phyloP scores from a whole-genome alignment of 257 asterid species.

The Petunia axillaris region DNA sequence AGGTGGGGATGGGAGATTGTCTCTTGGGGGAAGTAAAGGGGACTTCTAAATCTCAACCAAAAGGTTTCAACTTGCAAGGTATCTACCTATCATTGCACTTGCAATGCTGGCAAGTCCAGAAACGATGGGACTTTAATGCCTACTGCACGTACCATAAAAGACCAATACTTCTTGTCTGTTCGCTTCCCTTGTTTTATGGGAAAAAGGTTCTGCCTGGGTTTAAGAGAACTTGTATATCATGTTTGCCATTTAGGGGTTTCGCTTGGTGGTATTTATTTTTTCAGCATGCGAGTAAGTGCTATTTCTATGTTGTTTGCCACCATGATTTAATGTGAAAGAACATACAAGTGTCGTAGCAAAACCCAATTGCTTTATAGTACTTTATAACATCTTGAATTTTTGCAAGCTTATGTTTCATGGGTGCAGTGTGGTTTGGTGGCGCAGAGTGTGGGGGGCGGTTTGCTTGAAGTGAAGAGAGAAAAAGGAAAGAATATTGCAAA shows the following conservation, averaged over 20 bases:
- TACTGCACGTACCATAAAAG: background rate
- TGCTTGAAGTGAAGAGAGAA: background rate
- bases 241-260: background rate
- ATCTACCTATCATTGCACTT: slow-evolving; percentile 18
- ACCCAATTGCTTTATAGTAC: background rate
- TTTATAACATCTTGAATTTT: background rate
- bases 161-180: background rate
- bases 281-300: background rate
- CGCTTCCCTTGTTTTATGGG: background rate
- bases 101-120: background rate
- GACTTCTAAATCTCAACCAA: background rate
- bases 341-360: background rate
- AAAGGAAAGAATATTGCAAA: background rate
- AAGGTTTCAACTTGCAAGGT: slow-evolving; percentile 12
- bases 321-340: background rate
- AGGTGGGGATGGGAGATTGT: slow-evolving; percentile 6
- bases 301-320: background rate
- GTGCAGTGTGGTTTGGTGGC: background rate
- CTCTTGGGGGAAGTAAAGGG: background rate
- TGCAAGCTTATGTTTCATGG: background rate
- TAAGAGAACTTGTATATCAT: background rate
- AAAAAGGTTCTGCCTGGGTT: background rate
- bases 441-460: slow-evolving; percentile 4
- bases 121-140: background rate
- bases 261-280: background rate